These are phyloP conservation scores for Spatholobus suberectus DNA, from an alignment of 306 rosid species.

Conservation along the genomic window DNA sequence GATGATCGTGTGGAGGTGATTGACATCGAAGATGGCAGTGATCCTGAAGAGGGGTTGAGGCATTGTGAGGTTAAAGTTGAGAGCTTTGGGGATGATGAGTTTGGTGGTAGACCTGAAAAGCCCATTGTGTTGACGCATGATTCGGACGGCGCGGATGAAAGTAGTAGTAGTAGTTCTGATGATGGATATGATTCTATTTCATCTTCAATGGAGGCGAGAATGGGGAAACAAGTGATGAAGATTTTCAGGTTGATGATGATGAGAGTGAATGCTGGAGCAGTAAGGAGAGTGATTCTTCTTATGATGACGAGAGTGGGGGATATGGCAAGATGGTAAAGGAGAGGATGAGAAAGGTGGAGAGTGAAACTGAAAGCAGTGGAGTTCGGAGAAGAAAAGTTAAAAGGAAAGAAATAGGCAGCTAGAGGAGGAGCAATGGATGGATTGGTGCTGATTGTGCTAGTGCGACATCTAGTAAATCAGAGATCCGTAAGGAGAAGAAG, in stretches of 20 bases:
- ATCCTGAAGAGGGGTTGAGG: not conserved
- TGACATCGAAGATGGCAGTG: not conserved
- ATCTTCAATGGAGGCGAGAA: not conserved
- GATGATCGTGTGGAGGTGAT: not conserved
- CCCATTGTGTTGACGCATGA: not conserved
- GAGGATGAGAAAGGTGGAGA: not conserved
- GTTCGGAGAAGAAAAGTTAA: not conserved
- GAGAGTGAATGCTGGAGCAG: not conserved
- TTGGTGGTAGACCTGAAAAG: not conserved
- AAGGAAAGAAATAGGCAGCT: not conserved
- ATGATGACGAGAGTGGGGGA: not conserved
- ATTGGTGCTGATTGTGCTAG: not conserved
- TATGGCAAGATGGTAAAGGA: not conserved
- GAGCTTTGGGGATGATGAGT: not conserved
- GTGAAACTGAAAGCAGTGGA: not conserved
- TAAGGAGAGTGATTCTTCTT: not conserved
- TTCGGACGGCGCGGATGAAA: not conserved
- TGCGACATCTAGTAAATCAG: not conserved
- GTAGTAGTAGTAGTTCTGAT: not conserved
- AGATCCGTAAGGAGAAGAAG: not conserved
- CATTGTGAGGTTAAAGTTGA: not conserved
- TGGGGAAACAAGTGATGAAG: slow-evolving; percentile 25
- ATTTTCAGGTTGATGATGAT: not conserved
- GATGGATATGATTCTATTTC: not conserved
- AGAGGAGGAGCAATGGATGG: not conserved